These are phyloP conservation scores for Tylopilus balloui DNA, from an alignment of 768 basidiomycete genomes.

Conservation along the genomic window DNA sequence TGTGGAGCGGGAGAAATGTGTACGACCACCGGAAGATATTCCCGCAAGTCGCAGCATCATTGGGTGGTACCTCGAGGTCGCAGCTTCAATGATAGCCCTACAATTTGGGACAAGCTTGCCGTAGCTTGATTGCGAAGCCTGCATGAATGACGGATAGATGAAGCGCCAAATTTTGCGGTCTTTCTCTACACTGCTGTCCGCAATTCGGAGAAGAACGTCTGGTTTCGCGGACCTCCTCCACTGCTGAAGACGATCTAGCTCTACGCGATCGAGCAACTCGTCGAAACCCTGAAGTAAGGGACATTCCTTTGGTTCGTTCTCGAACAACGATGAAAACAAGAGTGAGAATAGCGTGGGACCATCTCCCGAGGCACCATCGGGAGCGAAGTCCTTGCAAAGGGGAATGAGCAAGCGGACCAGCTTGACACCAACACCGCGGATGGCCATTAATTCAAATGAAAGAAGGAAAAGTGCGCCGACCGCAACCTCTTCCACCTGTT, in stretches of 20 bases:
- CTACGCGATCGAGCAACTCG: constrained; percentile 58
- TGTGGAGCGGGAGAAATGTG: constrained; percentile 36
- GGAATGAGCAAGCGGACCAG: constrained; percentile 55
- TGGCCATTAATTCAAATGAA: constrained; percentile 46
- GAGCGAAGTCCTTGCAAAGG: constrained; percentile 43
- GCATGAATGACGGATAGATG: constrained; percentile 63
- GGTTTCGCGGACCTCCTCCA: constrained; percentile 56
- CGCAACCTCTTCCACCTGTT: constrained; percentile 59
- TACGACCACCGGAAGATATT: constrained; percentile 47
- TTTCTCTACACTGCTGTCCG: constrained; percentile 61
- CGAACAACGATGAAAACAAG: constrained; percentile 50
- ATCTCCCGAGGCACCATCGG: constrained; percentile 28
- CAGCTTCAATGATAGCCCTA: constrained; percentile 64
- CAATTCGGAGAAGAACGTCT: constrained; percentile 62
- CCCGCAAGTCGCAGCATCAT: constrained; percentile 71
- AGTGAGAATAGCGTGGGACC: constrained; percentile 28
- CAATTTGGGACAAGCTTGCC: constrained; percentile 45
- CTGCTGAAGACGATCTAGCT: constrained; percentile 57
- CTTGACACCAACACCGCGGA: constrained; percentile 60
- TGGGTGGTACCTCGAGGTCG: constrained; percentile 66
- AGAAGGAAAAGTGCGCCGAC: constrained; percentile 74
- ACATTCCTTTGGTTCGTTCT: constrained; percentile 43
- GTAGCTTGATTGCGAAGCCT: constrained; percentile 47
- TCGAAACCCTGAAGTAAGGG: constrained; percentile 58
- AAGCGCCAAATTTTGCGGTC: constrained; percentile 75